Evolutionary conservation across 2,329 filamentous ascomycete species (phyloP), one percentile per base, ranked within the genome.

Genomic region (Phoma sp.): DNA sequence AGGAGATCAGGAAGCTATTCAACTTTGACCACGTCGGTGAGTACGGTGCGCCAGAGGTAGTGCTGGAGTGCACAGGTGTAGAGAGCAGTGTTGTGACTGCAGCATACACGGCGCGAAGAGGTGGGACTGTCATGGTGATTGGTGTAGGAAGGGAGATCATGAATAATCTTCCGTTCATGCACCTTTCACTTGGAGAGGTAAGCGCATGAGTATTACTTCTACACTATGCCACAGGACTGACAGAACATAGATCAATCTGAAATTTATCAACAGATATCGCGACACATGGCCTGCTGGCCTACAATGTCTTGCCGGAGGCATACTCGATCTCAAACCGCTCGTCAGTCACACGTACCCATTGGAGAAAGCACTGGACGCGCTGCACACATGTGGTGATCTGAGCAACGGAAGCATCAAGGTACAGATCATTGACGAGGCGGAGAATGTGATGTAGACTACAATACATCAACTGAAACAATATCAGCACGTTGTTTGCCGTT

Each of bases 281-380:
- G 86, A 90, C 64, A 89, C 87, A 0, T 90, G 87, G 87, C 87
- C 87, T 0, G 81, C 83, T 0, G 87, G 84, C 0, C 87, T 90
- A 28, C 78, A 83, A 6, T 84, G 83, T 40, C 66, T 90, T 23
- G 80, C 78, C 33, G 84, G 85, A 3, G 83, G 82, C 0, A 78
- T 89, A 1, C 67, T 90, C 7, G 81, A 89, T 65, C 74, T 88
- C 17, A 86, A 86, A 65, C 81, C 80, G 42, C 73, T 89, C 15
- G 82, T 90, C 3, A 85, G 86, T 10, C 87, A 90, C 68, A 79
- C 77, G 1, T 88, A 85, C 57, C 81, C 84, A 0, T 74, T 90
- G 20, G 86, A 89, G 56, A 77, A 83, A 56, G 85, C 86, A 0
- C 61, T 83, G 1, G 83, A 88, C 23, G 87, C 84, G 0, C 69